Conservation (phyloP, 2,329 filamentous ascomycete species). For the Coccinonectria pachysandricola region DNA sequence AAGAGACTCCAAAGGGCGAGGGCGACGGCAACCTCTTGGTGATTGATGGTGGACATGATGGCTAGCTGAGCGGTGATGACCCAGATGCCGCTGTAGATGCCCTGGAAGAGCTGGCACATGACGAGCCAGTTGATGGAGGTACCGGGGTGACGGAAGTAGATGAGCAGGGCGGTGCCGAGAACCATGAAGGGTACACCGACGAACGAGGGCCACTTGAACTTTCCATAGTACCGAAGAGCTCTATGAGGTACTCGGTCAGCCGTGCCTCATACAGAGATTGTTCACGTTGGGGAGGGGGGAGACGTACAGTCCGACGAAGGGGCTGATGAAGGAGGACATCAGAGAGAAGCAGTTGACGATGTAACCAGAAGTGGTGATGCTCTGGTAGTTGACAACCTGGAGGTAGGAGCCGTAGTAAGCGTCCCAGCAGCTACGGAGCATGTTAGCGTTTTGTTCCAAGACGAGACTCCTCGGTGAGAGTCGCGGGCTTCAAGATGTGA, state of each 20-base stretch:
- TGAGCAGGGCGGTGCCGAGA: slow-evolving; percentile 21
- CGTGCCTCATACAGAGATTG: slow-evolving; percentile 18
- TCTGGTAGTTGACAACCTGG: slow-evolving; percentile 30
- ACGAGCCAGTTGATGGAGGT: slow-evolving; percentile 24
- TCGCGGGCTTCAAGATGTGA: too few species aligned
- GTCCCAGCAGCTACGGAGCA: too few species aligned
- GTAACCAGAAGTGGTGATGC: slow-evolving; percentile 30
- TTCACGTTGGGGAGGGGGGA: slow-evolving; percentile 21
- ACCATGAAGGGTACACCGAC: slow-evolving; percentile 22
- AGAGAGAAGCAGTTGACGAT: slow-evolving; percentile 24
- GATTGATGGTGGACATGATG: slow-evolving; percentile 22
- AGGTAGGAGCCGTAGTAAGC: slow-evolving; percentile 33
- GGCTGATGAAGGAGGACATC: slow-evolving; percentile 28
- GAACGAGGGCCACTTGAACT: too few species aligned
- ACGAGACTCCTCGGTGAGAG: too few species aligned
- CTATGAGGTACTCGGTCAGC: too few species aligned
- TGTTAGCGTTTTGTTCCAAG: too few species aligned
- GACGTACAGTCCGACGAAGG: slow-evolving; percentile 29
- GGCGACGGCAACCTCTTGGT: slow-evolving; percentile 23
- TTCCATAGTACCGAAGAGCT: too few species aligned
- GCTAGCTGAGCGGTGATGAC: slow-evolving; percentile 23
- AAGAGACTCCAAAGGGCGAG: slow-evolving; percentile 24
- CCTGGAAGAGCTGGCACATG: slow-evolving; percentile 29
- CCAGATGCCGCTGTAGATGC: slow-evolving; percentile 17
- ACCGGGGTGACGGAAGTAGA: slow-evolving; percentile 24